phyloP scores from a whole-genome alignment of 2,329 filamentous ascomycete genomes.

The Aspergillus sp. region DNA sequence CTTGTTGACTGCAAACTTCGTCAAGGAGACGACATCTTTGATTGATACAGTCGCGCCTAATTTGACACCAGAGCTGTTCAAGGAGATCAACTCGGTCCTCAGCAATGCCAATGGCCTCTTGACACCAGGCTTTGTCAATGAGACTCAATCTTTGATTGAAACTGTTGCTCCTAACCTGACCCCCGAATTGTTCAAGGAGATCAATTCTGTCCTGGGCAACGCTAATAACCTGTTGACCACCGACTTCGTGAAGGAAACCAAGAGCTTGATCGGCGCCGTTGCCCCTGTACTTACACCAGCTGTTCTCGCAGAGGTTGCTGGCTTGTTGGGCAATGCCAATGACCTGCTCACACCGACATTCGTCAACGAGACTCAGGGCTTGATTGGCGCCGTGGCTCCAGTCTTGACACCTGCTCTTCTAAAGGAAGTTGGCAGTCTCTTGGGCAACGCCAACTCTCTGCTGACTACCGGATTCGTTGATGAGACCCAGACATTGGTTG shows the following conservation, averaged over 20 bases:
- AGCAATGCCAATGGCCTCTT: slow-evolving; percentile 33
- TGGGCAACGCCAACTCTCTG: slow-evolving; percentile 33
- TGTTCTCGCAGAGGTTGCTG: slow-evolving; percentile 23
- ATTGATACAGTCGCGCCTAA: slow-evolving; percentile 27
- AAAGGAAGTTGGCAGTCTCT: slow-evolving; percentile 24
- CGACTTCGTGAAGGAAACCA: slow-evolving; percentile 24
- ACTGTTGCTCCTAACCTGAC: slow-evolving; percentile 26
- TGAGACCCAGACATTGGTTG: slow-evolving; percentile 26
- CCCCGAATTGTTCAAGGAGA: slow-evolving; percentile 25
- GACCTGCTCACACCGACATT: slow-evolving; percentile 28
- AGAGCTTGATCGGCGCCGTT: slow-evolving; percentile 20
- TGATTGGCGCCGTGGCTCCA: slow-evolving; percentile 27
- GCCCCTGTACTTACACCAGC: slow-evolving; percentile 22
- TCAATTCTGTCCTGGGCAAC: slow-evolving; percentile 24
- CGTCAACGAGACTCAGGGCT: slow-evolving; percentile 28
- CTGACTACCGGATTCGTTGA: slow-evolving; percentile 36
- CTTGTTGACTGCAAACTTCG: slow-evolving; percentile 33
- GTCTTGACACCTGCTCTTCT: slow-evolving; percentile 29
- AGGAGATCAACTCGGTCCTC: slow-evolving; percentile 27
- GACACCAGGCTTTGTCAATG: slow-evolving; percentile 31
- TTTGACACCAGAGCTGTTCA: slow-evolving; percentile 27
- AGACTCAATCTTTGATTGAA: slow-evolving; percentile 27
- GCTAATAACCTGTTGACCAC: slow-evolving; percentile 26
- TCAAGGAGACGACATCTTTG: slow-evolving; percentile 29
- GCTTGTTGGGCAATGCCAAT: slow-evolving; percentile 27